phyloP scores from a whole-genome alignment of 257 asterid species.

The Salvia rosmarinus region DNA sequence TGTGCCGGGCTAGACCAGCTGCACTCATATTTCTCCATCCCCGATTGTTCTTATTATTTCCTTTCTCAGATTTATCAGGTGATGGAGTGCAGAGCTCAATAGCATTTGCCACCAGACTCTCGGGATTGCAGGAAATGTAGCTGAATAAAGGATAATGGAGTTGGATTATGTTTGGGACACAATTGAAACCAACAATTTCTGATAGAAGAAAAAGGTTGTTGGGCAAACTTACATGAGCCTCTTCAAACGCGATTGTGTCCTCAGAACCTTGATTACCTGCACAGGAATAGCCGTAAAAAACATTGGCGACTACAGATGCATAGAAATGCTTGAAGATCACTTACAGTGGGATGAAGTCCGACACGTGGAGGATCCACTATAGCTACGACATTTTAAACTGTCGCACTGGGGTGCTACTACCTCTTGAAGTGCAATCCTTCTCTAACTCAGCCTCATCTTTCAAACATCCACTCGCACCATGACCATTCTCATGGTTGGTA shows the following conservation, averaged over 20 bases:
- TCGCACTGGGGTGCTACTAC: conserved; percentile 34
- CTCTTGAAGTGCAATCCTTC: conserved; percentile 41
- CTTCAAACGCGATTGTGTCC: conserved; percentile 77
- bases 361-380: conserved; percentile 99
- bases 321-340: conserved; percentile 38
- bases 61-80: conserved; percentile 58
- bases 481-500: conserved; percentile 42
- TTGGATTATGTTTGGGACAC: neutral
- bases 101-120: conserved; percentile 95
- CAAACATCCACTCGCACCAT: conserved; percentile 36
- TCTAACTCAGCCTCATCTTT: conserved; percentile 40
- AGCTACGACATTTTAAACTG: conserved; percentile 84
- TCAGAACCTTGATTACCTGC: conserved; percentile 88
- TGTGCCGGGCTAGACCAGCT: conserved; percentile 89
- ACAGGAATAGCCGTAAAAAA: conserved; percentile 2
- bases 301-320: neutral
- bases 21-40: conserved; percentile 88
- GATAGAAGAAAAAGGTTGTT: neutral
- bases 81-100: conserved; percentile 99
- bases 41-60: conserved; percentile 64
- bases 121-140: conserved; percentile 97
- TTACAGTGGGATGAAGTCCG: conserved; percentile 99
- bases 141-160: conserved; percentile 51
- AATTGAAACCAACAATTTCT: neutral
- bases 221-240: conserved; percentile 86